A percentile compares a stretch with the other conserved stretches of the same genome.
Conservation (phyloP, 257 asterid genomes). For the Ocimum tenuiflorum region DNA sequence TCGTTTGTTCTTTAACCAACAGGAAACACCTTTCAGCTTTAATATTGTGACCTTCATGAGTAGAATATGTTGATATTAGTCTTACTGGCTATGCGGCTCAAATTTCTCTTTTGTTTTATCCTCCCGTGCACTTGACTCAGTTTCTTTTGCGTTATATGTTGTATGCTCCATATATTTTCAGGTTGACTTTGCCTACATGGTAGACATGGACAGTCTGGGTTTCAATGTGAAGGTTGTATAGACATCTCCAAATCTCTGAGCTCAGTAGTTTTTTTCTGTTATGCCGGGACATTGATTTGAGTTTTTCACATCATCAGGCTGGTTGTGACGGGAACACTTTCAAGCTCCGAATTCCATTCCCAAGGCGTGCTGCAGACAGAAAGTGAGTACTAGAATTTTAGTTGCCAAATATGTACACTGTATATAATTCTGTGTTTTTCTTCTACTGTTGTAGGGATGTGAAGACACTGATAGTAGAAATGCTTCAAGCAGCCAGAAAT, state of each 20-base stretch:
- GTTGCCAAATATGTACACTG: too few species aligned
- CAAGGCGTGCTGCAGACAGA: constrained; percentile 75
- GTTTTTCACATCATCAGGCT: constrained; percentile 33
- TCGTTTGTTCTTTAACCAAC: too few species aligned
- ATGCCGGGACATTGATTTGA: too few species aligned
- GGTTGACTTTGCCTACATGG: constrained; percentile 78
- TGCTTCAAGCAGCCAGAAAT: constrained; percentile 74
- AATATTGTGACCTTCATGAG: not conserved
- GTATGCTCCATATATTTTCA: constrained; percentile 23
- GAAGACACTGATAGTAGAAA: constrained; percentile 77
- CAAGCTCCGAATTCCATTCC: constrained; percentile 86
- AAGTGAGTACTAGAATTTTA: constrained; percentile 54
- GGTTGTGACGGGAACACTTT: constrained; percentile 56
- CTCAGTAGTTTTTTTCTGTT: not conserved
- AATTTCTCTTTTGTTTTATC: too few species aligned
- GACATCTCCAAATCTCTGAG: constrained; percentile 7
- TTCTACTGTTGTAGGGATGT: constrained; percentile 47
- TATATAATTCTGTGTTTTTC: not conserved
- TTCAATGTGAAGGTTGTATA: constrained; percentile 73
- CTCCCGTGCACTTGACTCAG: too few species aligned
- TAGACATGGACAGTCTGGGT: constrained; percentile 89
- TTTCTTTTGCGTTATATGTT: too few species aligned
- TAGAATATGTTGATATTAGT: not conserved
- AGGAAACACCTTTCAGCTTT: not conserved
- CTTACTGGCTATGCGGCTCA: not conserved